Evolutionary conservation across 176 grass and related monocot species (phyloP).

Genomic region (Aechmea fasciata): DNA sequence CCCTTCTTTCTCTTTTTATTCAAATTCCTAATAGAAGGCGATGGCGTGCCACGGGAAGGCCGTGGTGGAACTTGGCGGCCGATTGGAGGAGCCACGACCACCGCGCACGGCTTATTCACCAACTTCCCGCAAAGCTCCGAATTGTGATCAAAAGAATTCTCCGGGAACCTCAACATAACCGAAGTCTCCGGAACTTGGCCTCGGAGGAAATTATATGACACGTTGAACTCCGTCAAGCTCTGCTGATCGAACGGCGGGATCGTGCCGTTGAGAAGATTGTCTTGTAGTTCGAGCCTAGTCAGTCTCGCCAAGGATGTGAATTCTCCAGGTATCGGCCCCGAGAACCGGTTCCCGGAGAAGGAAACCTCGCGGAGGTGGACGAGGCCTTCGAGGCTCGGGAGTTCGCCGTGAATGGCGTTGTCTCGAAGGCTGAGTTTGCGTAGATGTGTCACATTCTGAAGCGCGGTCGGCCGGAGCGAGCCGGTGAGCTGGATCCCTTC

Average conservation of each 20-base stretch:
- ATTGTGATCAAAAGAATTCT: constrained; percentile 60
- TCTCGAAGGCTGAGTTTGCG: constrained; percentile 39
- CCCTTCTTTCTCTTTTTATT: background rate
- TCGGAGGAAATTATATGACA: constrained; percentile 89
- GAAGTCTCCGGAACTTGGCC: constrained; percentile 48
- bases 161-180: constrained; percentile 38
- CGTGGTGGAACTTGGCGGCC: background rate
- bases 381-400: constrained; percentile 45
- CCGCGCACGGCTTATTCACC: constrained; percentile 23
- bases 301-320: constrained; percentile 30
- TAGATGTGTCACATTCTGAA: constrained; percentile 35
- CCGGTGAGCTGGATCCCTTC: constrained; percentile 66
- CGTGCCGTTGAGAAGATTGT: constrained; percentile 71
- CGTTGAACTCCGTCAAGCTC: constrained; percentile 47
- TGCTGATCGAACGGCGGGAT: constrained; percentile 59
- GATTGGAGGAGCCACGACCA: background rate
- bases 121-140: constrained; percentile 51
- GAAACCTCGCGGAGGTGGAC: constrained; percentile 42
- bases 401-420: constrained; percentile 68
- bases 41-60: background rate
- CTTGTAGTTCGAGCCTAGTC: constrained; percentile 54
- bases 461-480: constrained; percentile 16
- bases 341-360: constrained; percentile 78
- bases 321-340: constrained; percentile 43
- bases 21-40: background rate